Evolutionary conservation across 257 asterid genomes (phyloP).

Genomic region (Primulina tabacum): DNA sequence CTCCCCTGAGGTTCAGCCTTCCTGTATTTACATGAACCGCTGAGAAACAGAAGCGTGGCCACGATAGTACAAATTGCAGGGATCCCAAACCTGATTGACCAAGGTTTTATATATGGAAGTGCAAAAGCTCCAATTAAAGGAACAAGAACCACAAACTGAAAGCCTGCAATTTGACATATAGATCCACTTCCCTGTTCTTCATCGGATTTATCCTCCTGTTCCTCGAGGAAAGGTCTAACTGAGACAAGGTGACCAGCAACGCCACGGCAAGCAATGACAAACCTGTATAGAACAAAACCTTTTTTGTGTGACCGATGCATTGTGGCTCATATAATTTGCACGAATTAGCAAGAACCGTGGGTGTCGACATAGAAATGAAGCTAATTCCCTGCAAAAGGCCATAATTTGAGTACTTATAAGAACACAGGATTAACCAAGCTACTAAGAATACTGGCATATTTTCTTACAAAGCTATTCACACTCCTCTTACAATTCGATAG

Average conservation of each 20-base stretch:
- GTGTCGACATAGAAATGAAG: not conserved
- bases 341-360: not conserved
- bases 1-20: constrained; percentile 4
- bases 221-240: not conserved
- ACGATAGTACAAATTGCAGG: not conserved
- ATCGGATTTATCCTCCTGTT: not conserved
- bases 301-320: not conserved
- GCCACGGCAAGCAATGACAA: not conserved
- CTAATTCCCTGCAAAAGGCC: not conserved
- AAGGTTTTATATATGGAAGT: not conserved
- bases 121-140: not conserved
- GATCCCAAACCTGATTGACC: not conserved
- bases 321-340: not conserved
- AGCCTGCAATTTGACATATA: not conserved
- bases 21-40: not conserved
- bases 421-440: no score
- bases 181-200: not conserved
- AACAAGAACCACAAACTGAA: not conserved
- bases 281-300: constrained; percentile 1
- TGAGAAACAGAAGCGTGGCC: not conserved
- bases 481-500: no score
- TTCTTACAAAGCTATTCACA: no score
- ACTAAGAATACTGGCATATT: no score
- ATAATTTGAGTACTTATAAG: not conserved
- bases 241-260: constrained; percentile 6